Percentiles rank a stretch among this genome's conserved stretches.
Conservation (phyloP, 2,329 filamentous ascomycete species). For the Xylaria multiplex region DNA sequence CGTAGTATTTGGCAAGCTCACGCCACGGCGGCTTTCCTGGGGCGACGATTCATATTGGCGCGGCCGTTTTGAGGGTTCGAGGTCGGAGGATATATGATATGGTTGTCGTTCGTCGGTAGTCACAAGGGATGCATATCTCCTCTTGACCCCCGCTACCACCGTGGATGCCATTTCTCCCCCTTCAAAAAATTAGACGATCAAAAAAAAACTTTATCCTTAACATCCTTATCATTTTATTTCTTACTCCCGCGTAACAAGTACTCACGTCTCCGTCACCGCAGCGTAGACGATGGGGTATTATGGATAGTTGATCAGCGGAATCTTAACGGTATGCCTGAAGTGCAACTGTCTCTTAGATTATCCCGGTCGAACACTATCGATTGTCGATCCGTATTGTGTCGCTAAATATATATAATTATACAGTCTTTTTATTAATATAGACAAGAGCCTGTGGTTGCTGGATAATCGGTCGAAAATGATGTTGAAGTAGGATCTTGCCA, state of each 20-base stretch:
- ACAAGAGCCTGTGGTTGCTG: not conserved
- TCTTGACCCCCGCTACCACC: conserved; percentile 54
- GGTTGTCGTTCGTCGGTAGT: conserved; percentile 39
- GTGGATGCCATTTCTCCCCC: conserved; percentile 36
- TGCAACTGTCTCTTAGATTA: not conserved
- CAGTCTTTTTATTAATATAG: not conserved
- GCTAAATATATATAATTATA: not conserved
- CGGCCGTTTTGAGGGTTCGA: conserved; percentile 26
- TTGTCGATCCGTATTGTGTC: not conserved
- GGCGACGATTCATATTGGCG: conserved; percentile 10
- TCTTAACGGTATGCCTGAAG: not conserved
- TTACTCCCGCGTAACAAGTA: not conserved
- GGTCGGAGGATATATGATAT: conserved; percentile 25
- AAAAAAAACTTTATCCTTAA: not conserved
- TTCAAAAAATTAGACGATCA: not conserved
- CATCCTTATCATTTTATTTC: not conserved
- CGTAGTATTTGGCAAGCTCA: conserved; percentile 25
- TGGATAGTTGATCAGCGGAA: not conserved
- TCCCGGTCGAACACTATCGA: not conserved
- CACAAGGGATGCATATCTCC: conserved; percentile 52
- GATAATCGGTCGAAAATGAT: not conserved
- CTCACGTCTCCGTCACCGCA: not conserved
- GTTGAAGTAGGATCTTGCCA: not conserved
- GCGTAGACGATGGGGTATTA: not conserved
- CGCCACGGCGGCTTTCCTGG: conserved; percentile 4